Evolutionary conservation across 768 basidiomycete genomes (phyloP).

Genomic region (Xerocomus brunneocitrinus): DNA sequence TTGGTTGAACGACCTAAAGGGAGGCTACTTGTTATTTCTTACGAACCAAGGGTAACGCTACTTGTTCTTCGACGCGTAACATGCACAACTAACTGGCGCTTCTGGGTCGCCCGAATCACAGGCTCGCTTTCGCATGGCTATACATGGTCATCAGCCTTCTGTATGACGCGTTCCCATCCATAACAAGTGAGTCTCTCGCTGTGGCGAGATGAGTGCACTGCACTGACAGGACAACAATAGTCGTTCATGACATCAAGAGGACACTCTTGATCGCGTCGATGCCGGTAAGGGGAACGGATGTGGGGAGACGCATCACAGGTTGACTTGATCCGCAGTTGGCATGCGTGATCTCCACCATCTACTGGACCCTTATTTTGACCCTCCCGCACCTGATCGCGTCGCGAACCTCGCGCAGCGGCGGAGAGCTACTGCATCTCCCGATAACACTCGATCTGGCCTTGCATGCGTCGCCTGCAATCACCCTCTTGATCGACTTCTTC

Average conservation of each 20-base stretch:
- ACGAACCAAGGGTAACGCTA: conserved; percentile 64
- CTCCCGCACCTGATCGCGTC: conserved; percentile 55
- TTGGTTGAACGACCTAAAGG: conserved; percentile 44
- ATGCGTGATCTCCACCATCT: conserved; percentile 52
- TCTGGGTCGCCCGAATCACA: background rate
- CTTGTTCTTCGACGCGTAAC: background rate
- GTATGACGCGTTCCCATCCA: conserved; percentile 38
- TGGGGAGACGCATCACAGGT: background rate
- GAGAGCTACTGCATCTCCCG: conserved; percentile 38
- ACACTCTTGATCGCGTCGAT: conserved; percentile 57
- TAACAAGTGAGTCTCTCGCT: conserved; percentile 28
- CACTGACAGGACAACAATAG: background rate
- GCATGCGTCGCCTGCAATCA: conserved; percentile 57
- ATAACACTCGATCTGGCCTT: conserved; percentile 57
- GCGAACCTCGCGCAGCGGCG: background rate
- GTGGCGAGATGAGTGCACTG: background rate
- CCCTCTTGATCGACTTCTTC: conserved; percentile 64
- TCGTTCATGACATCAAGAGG: conserved; percentile 46
- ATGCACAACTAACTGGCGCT: background rate
- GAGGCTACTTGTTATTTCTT: conserved; percentile 67
- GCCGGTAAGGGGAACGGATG: conserved; percentile 40
- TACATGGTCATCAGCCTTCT: conserved; percentile 39
- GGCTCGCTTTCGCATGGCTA: conserved; percentile 34
- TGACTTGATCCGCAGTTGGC: conserved; percentile 31
- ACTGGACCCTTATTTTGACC: conserved; percentile 60